Conservation (phyloP, 2,329 filamentous ascomycete species). For the Penicillium sp. region DNA sequence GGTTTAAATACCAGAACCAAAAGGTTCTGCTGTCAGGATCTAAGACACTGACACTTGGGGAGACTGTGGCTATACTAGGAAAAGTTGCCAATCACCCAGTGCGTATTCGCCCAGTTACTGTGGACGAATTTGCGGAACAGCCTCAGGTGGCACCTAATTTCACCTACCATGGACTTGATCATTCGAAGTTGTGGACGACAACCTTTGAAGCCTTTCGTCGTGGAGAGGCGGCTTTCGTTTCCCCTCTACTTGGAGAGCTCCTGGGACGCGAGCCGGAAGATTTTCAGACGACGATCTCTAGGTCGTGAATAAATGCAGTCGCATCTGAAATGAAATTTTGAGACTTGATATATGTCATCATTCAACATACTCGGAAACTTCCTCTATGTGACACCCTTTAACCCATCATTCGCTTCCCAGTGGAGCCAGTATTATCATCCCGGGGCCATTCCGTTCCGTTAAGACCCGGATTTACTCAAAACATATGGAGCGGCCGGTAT, state of each 20-base stretch:
- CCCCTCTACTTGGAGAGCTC: background rate
- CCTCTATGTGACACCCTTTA: too few species aligned
- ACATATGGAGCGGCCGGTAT: too few species aligned
- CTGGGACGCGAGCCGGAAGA: background rate
- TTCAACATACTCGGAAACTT: too few species aligned
- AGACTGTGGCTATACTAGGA: background rate
- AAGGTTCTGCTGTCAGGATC: background rate
- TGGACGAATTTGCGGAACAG: background rate
- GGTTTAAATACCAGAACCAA: constrained; percentile 10
- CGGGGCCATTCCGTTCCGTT: too few species aligned
- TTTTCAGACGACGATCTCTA: background rate
- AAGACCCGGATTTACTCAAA: too few species aligned
- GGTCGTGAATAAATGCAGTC: too few species aligned
- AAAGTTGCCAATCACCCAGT: background rate
- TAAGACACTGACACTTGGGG: background rate
- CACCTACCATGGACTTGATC: background rate
- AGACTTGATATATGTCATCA: too few species aligned
- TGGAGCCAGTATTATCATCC: too few species aligned
- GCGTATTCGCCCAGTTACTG: background rate
- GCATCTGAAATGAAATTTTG: too few species aligned
- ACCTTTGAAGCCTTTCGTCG: background rate
- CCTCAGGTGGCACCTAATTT: background rate
- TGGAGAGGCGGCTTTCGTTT: background rate
- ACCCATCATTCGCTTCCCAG: too few species aligned
- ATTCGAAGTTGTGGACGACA: background rate